A percentile compares a stretch with the other conserved stretches of the same genome.
phyloP scores from a whole-genome alignment of 2,329 filamentous ascomycete species.

The Cadophora luteo-olivacea region DNA sequence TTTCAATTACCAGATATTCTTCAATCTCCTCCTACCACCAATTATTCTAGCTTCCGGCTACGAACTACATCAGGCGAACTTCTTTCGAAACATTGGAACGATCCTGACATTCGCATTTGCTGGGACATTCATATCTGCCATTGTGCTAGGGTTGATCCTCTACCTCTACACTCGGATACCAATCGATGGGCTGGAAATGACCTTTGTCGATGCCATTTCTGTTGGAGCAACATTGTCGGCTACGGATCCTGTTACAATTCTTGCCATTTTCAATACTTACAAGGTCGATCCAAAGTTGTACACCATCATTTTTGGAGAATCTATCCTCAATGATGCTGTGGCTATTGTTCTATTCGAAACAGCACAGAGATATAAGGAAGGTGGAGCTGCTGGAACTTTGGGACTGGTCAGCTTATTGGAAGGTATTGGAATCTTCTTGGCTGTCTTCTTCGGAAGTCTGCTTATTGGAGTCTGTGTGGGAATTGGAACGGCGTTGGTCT shows the following conservation, averaged over 20 bases:
- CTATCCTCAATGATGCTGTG: constrained; percentile 96
- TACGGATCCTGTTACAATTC: constrained; percentile 95
- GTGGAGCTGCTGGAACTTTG: constrained; percentile 70
- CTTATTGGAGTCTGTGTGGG: constrained; percentile 88
- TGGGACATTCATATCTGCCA: constrained; percentile 93
- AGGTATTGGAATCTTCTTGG: constrained; percentile 91
- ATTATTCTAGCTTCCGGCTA: constrained; percentile 98
- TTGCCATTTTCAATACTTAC: constrained; percentile 99
- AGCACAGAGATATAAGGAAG: constrained; percentile 88
- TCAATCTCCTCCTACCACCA: constrained; percentile 96
- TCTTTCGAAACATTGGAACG: constrained; percentile 97
- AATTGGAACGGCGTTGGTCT: constrained; percentile 81
- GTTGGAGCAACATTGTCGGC: constrained; percentile 96
- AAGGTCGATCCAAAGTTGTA: constrained; percentile 99
- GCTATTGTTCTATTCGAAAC: constrained; percentile 99
- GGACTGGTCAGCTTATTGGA: constrained; percentile 86
- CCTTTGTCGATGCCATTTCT: constrained; percentile 94
- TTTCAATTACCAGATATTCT: constrained; percentile 99
- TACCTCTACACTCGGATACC: constrained; percentile 90
- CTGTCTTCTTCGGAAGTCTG: constrained; percentile 94
- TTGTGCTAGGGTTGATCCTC: constrained; percentile 89
- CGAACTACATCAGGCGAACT: constrained; percentile 97
- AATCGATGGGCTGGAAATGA: constrained; percentile 83
- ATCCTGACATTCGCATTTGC: constrained; percentile 98
- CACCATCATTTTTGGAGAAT: constrained; percentile 98